phyloP scores from a whole-genome alignment of 1,284 basidiomycete genomes.

The Marasmius sp. region DNA sequence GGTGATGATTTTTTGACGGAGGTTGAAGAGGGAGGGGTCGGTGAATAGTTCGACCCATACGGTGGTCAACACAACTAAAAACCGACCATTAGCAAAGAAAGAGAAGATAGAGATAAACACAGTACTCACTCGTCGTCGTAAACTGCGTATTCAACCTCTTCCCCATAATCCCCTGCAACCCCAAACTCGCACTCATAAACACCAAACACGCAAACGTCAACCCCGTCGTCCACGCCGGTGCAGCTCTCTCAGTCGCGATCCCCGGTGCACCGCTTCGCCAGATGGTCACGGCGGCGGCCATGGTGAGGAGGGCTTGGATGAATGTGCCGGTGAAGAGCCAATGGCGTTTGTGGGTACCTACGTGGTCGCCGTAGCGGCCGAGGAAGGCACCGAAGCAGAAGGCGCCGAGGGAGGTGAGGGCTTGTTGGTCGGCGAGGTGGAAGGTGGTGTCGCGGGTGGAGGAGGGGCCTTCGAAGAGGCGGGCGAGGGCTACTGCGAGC shows the following conservation, averaged over 20 bases:
- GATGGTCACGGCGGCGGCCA: conserved; percentile 52
- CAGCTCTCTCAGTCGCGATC: conserved; percentile 41
- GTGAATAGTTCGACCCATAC: conserved; percentile 74
- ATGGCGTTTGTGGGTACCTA: conserved; percentile 54
- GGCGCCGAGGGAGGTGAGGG: conserved; percentile 58
- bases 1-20: conserved; percentile 39
- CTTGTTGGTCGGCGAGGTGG: conserved; percentile 65
- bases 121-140: conserved; percentile 52
- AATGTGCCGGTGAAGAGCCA: conserved; percentile 63
- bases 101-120: neutral
- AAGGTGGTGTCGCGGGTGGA: conserved; percentile 45
- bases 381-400: conserved; percentile 62
- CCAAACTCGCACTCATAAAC: conserved; percentile 62
- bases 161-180: conserved; percentile 67
- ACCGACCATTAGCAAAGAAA: neutral
- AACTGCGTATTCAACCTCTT: conserved; percentile 65
- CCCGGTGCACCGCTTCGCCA: conserved; percentile 48
- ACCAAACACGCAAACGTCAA: conserved; percentile 55
- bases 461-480: conserved; percentile 52
- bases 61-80: conserved; percentile 61
- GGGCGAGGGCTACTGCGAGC: conserved; percentile 15
- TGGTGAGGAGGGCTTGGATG: conserved; percentile 59
- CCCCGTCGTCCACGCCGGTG: conserved; percentile 56
- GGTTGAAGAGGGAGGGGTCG: conserved; percentile 55
- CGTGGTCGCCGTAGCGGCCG: conserved; percentile 56